Evolutionary conservation across 139 green algal species (phyloP), one percentile per base, ranked within the genome.

Genomic region (Volvox africanus): DNA sequence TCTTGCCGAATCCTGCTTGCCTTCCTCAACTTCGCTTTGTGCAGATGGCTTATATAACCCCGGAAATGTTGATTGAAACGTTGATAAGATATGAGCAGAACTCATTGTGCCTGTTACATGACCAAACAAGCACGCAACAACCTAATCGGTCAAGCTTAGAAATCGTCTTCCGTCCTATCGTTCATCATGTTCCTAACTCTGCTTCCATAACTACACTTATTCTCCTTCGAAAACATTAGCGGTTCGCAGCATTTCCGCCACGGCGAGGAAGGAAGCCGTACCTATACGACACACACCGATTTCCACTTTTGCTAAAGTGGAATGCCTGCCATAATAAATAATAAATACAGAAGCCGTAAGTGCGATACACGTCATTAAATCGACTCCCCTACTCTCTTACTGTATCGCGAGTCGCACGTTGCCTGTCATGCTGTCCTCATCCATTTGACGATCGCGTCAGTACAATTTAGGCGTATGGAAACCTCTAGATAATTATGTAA

Each of bases 71-170:
- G 71, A 76, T 44, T 90, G 71, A 36, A 90, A 90, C 2, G 86
- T 90, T 1, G 71, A 83, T 11, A 90, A n/a, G 13, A 90, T 90
- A 36, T 90, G 50, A 17, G 86, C 86, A 32, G 86, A 90, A 69
- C 71, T 90, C 86, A 90, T 90, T 61, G 32, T 81, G 55, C 0
- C 67, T 80, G 21, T 88, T 61, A 69, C 82, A 76, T 87, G 61
- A 35, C 61, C 35, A 24, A 65, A 32, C 12, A 84, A 33, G 17
- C 20, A 65, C 21, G 20, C 21, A 33, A 20, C 1, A 24, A 61
- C 24, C 17, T 67, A 84, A 30, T 61, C 33, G 75, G 78, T 84
- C 78, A 84, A 84, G 78, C 78, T 84, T 84, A 84, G 78, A 84
- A 84, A 18, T 13, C 30, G 22, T 35, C 50, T 55, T 55, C 13